Evolutionary conservation across 306 rosid species (phyloP).

Genomic region (Cucurbita argyrosperma): DNA sequence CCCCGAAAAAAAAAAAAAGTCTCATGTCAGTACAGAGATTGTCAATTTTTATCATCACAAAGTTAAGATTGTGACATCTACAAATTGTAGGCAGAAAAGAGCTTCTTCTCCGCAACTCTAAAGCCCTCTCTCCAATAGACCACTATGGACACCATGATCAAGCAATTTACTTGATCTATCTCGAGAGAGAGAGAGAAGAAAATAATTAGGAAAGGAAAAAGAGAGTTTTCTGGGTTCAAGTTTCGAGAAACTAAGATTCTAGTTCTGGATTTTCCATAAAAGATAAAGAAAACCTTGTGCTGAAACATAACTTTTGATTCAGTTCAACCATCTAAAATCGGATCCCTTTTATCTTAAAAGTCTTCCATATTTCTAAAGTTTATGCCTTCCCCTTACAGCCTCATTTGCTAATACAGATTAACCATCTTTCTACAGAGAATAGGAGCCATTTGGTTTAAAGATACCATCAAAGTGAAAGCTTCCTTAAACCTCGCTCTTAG

Average conservation of each 20-base stretch:
- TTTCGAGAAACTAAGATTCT: not conserved
- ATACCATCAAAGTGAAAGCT: not conserved
- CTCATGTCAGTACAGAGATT: not conserved
- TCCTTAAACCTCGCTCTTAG: conserved; percentile 7
- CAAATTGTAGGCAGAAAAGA: not conserved
- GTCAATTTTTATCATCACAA: not conserved
- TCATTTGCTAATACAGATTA: not conserved
- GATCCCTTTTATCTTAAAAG: not conserved
- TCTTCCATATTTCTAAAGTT: not conserved
- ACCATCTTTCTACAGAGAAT: not conserved
- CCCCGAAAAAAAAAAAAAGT: not conserved
- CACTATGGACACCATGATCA: not conserved
- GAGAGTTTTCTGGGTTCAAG: not conserved
- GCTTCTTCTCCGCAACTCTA: not conserved
- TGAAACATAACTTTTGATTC: not conserved
- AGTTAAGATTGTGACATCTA: not conserved
- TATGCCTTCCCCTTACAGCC: not conserved
- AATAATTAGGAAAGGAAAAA: not conserved
- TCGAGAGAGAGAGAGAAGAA: not conserved
- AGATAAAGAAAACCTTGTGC: not conserved
- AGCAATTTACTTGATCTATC: not conserved
- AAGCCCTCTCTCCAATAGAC: not conserved
- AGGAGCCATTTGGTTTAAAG: not conserved
- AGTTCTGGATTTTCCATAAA: not conserved
- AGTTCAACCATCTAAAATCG: not conserved